Percentiles rank a stretch among this genome's conserved stretches.
phyloP scores from a whole-genome alignment of 179 eudicot genomes.

The Silene coronaria region DNA sequence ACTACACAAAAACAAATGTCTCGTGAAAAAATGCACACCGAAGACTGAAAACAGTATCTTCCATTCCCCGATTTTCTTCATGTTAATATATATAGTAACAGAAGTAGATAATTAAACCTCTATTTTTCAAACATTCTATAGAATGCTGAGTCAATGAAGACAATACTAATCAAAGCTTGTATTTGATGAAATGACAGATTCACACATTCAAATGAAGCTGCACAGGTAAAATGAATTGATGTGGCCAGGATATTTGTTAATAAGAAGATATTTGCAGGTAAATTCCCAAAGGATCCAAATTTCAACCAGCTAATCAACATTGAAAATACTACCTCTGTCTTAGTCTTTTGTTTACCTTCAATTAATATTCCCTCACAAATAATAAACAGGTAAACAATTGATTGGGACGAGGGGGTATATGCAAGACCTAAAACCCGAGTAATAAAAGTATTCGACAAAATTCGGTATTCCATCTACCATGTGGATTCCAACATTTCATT shows the following conservation, averaged over 20 bases:
- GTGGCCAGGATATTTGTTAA: not conserved
- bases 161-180: no score
- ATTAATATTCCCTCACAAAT: no score
- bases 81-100: not conserved
- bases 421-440: not conserved
- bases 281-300: not conserved
- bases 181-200: no score
- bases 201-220: no score
- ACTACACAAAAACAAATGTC: conserved; percentile 43
- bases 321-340: not conserved
- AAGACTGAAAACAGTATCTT: not conserved
- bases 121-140: not conserved
- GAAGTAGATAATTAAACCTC: not conserved
- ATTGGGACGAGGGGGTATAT: not conserved
- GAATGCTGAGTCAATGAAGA: no score
- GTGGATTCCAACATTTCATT: not conserved
- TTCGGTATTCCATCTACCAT: not conserved
- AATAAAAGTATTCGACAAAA: no score
- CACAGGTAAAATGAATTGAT: no score
- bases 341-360: no score
- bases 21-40: conserved; percentile 1
- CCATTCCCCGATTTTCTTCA: not conserved
- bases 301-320: not conserved
- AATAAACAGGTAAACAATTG: no score
- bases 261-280: not conserved